Base-by-base conservation (phyloP, 192 early-diverging fungal genomes). In the Podila epigama region DNA sequence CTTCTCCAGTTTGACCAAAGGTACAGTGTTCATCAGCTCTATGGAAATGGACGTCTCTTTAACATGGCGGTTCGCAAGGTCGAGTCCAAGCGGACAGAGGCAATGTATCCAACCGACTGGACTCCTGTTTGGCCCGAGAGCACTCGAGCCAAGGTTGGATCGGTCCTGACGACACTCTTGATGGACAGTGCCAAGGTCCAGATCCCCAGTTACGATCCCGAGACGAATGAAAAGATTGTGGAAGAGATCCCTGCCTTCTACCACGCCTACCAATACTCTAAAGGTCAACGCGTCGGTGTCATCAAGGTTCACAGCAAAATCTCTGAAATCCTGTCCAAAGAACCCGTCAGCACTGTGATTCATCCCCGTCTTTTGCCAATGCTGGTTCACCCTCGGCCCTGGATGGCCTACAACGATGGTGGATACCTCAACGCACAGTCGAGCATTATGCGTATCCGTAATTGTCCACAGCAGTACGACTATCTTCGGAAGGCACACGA, bases 301-400 rank as follows among this genome's bases (percentile, higher is more conserved):
- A 89, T 98, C 63, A 78, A 79, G 32, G 79, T 89, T n/a, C 86
- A 93, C 66, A 84, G 77, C 54, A 77, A 80, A 12, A 85, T 97
- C 44, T 81, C 88, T 5, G 89, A 95, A 58, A 72, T 93, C 52
- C 80, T 97, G 20, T 77, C 87, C 29, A 70, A 59, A 22, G 86
- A 90, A 36, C 82, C 87, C 16, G 67, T 92, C 20, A 79, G 83
- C 12, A 84, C 83, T 22, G 81, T 82, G 11, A 72, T 95, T 15
- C 87, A 88, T 41, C 91, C 95, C 1, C 88, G 91, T 32, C 79
- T 91, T n/a, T 81, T 98, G 22, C 97, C 97, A 27, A 98, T 98
- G 97, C 68, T 98, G 27, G 91, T 98, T 12, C 89, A 88, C 31
- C 97, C 97, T 55, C 89, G 89, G 0, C 95, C 95, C 10, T 98